phyloP scores from a whole-genome alignment of 2,329 filamentous ascomycete genomes.

The Aspergillus aculeatus region DNA sequence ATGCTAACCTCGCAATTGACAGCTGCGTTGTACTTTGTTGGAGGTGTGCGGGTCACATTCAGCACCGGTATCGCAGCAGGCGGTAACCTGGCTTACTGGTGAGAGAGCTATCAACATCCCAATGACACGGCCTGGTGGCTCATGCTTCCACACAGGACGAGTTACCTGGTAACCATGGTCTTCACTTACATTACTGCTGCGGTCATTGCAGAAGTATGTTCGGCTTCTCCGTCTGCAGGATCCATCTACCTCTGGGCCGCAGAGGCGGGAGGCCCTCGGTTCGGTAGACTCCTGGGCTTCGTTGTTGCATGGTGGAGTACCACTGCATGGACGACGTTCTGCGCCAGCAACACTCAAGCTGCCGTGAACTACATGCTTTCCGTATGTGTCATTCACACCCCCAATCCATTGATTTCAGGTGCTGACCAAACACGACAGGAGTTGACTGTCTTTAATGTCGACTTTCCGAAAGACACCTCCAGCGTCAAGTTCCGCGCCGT shows the following conservation, averaged over 20 bases:
- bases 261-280: conserved; percentile 56
- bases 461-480: conserved; percentile 55
- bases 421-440: conserved; percentile 40
- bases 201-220: conserved; percentile 61
- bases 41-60: conserved; percentile 60
- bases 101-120: conserved; percentile 5
- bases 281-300: conserved; percentile 58
- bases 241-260: conserved; percentile 64
- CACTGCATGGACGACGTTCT: conserved; percentile 61
- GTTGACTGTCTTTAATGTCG: conserved; percentile 56
- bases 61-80: conserved; percentile 63
- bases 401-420: not conserved
- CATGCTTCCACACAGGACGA: conserved; percentile 48
- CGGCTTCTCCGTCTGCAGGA: conserved; percentile 58
- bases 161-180: conserved; percentile 58
- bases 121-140: not conserved
- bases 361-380: conserved; percentile 55
- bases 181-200: conserved; percentile 63
- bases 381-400: conserved; percentile 29
- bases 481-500: conserved; percentile 59
- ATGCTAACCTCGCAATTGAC: conserved; percentile 8
- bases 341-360: conserved; percentile 55
- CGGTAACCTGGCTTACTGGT: conserved; percentile 62
- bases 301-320: conserved; percentile 66
- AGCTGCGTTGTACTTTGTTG: conserved; percentile 63